Base-by-base conservation (phyloP, 176 grass and related monocot genomes). In the Phoenix dactylifera region DNA sequence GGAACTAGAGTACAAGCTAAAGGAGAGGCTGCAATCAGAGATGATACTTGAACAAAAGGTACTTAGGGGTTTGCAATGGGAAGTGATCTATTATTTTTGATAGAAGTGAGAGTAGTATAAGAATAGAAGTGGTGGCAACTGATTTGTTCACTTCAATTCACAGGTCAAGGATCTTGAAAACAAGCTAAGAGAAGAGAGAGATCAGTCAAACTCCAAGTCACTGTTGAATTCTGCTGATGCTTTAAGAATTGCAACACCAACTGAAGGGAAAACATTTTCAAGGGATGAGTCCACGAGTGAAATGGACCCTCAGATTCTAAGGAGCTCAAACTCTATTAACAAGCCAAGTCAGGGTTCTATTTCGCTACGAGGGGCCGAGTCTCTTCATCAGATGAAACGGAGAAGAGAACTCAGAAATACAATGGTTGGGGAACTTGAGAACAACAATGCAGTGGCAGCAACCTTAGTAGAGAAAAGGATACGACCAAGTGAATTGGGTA, bases 91-190 rank as follows among this genome's bases (percentile, higher is more conserved):
- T 44, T 12, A 2, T 44, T 12, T 44, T 44, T 12, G 12, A 44
- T 44, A 2, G 1, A 12, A 44, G 12, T 12, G 12, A 44, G 12
- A 2, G 1, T 44, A 44, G 12, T 7, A 67, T 22, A 22, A 19
- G 16, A 4, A 7, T 22, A 51, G 17, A 24, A 35, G 26, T 3
- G 9, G 10, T 3, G 30, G 17, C 53, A 30, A 55, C 76, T 52
- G 2, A 9, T 3, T 72, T 3, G 52, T 24, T 15, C 23, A n/a
- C 19, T 79, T 79, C 26, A 23, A 28, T 82, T 79, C 61, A 58
- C 81, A 98, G 93, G 63, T 86, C 12, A 78, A 60, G 55, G 67
- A 98, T 1, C 81, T 92, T 15, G 79, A 98, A 74, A 86, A 52
- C 19, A 80, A 74, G 16, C 26, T 85, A 62, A 75, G 74, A 6